Percentiles rank a stretch among this genome's conserved stretches.
Conservation (phyloP, 2,329 filamentous ascomycete species). For the Rutstroemia sp. region DNA sequence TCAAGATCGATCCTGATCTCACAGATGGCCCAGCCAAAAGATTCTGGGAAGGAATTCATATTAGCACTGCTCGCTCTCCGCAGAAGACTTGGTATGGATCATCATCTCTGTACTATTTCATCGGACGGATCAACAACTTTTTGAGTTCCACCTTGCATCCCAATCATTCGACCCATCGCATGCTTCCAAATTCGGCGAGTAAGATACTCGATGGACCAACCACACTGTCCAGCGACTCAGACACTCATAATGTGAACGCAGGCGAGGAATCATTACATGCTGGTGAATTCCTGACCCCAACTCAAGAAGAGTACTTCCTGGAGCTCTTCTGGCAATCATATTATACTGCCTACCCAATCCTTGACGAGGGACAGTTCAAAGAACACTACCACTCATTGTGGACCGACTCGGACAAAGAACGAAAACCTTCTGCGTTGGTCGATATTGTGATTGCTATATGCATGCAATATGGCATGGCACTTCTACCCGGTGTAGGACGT, state of each 20-base stretch:
- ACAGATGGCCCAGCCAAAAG: conserved; percentile 15
- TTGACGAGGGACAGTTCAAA: conserved; percentile 38
- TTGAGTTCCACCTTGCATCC: conserved; percentile 31
- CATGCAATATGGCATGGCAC: conserved; percentile 39
- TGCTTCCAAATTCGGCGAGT: conserved; percentile 27
- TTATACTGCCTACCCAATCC: conserved; percentile 35
- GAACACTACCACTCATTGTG: conserved; percentile 38
- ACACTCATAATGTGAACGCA: conserved; percentile 3
- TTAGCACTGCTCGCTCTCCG: conserved; percentile 31
- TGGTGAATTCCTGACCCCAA: conserved; percentile 29
- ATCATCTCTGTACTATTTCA: conserved; percentile 39
- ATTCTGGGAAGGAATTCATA: conserved; percentile 34
- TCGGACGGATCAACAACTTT: conserved; percentile 34
- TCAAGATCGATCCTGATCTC: background rate
- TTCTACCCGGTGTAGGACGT: conserved; percentile 13
- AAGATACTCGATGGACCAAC: conserved; percentile 11
- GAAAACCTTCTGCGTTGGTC: conserved; percentile 41
- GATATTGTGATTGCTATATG: conserved; percentile 45
- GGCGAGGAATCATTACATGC: conserved; percentile 1
- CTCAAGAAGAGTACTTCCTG: conserved; percentile 41
- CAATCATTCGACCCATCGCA: conserved; percentile 25
- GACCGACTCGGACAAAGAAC: conserved; percentile 20
- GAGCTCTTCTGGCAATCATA: conserved; percentile 41
- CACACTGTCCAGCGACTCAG: conserved; percentile 14
- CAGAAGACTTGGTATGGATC: conserved; percentile 37